Evolutionary conservation across 2,329 filamentous ascomycete species (phyloP), one percentile per base, ranked within the genome.

Genomic region (Aspergillus sp.): DNA sequence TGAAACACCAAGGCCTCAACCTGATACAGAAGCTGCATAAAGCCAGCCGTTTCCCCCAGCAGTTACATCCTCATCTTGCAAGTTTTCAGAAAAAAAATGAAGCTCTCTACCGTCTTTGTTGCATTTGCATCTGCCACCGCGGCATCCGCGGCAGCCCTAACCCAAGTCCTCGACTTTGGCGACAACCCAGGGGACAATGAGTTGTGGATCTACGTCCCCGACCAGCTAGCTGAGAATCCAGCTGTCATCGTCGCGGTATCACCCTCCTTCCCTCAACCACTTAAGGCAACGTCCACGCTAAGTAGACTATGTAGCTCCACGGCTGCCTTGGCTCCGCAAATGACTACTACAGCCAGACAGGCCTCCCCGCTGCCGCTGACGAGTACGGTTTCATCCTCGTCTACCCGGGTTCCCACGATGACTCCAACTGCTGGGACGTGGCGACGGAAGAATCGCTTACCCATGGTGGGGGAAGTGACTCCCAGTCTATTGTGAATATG

Each of bases 371-470:
- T 3, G 45, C 56, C 1, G 45, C 56, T 27, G 56, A 58, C 21
- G 45, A 45, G 14, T 17, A 55, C 31, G 52, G 52, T 21, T 55
- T 58, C 15, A 58, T 58, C 19, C 15, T 52, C 2, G 55, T 58
- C 19, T 58, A 55, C 46, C 56, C 56, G 12, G 56, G 52, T 21
- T 46, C 51, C 14, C 7, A 14, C 27, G 37, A 55, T 6, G 51
- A 58, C 52, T 58, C 47, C 41, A 23, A 50, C 51, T 58, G 56
- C 45, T 58, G 56, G 56, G 56, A 58, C 40, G 51, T 58, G 7
- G 37, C 43, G 2, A 51, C 21, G 5, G 40, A 12, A 1, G 46
- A 39, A 4, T 55, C 51, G 6, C 45, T 58, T 6, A 55, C 56
- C 6, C 56, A 58, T 47, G 51, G 55, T n/a, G 52, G 52, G 9